phyloP scores from a whole-genome alignment of 2,329 filamentous ascomycete species.

The Colletotrichum cordylinicola region DNA sequence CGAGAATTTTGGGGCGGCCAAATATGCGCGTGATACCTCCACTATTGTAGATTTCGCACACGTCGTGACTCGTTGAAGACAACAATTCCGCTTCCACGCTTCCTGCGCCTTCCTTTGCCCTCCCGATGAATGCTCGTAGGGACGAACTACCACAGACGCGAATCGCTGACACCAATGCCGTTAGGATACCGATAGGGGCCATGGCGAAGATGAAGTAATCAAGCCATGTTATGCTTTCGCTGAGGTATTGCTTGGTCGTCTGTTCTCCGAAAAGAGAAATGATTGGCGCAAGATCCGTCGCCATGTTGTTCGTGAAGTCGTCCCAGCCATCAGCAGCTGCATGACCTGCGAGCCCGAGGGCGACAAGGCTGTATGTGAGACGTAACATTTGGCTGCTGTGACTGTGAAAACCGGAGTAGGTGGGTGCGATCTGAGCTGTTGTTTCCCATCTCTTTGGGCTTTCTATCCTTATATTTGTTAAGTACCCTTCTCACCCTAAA shows the following conservation, averaged over 20 bases:
- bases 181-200: slow-evolving; percentile 44
- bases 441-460: too few species aligned
- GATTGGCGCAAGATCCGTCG: slow-evolving; percentile 36
- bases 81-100: slow-evolving; percentile 43
- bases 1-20: too few species aligned
- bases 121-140: slow-evolving; percentile 43
- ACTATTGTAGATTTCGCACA: slow-evolving; percentile 42
- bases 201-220: slow-evolving; percentile 41
- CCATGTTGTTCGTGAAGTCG: slow-evolving; percentile 40
- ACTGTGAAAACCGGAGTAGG: too few species aligned
- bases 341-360: not conserved
- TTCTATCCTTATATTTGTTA: too few species aligned
- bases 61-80: slow-evolving; percentile 42
- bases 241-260: slow-evolving; percentile 43
- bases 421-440: too few species aligned
- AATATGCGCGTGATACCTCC: not conserved
- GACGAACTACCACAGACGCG: slow-evolving; percentile 34
- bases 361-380: not conserved
- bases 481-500: too few species aligned
- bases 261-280: slow-evolving; percentile 43
- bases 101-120: slow-evolving; percentile 38
- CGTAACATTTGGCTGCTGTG: too few species aligned
- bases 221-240: slow-evolving; percentile 31
- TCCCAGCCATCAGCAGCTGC: not conserved
- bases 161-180: slow-evolving; percentile 37